Evolutionary conservation across 108 stramenopile genomes (phyloP), one percentile per base, ranked within the genome.

Genomic region (Nannochloropsis granulata): DNA sequence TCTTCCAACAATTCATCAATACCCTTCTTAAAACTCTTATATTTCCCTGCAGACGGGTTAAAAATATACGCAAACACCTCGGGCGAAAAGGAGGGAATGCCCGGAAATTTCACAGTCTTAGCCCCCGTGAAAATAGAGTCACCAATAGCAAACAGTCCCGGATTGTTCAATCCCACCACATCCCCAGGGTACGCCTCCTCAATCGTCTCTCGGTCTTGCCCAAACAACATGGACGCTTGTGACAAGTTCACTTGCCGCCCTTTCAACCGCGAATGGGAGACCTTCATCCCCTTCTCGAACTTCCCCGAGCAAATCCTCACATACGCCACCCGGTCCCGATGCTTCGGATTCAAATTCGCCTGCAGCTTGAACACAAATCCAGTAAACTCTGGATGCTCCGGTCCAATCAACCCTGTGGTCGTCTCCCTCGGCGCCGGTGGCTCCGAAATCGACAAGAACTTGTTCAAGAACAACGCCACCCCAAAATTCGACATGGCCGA

Each of bases 311-410:
- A 93, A 25, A 97, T 90, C 13, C 97, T 90, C 19, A 97, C 91
- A 88, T 95, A 97, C 16, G 97, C 96, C 82, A 97, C 84, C 42
- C 97, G 90, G 92, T 97, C 97, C 44, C 97, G 92, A 89, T 97
- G 97, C 78, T 95, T 94, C 11, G 97, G 97, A 86, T 97, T 96
- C 78, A 97, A 86, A 89, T 97, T 97, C 81, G 97, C 97, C 85
- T 97, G 97, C 34, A 95, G 95, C 90, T 97, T 97, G 91, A 97
- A 97, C 26, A 96, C 91, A 86, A 95, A 96, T 8, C 96, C 97
- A 80, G 97, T 93, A 83, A 97, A 97, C 82, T 97, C 96, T 56
- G 90, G 86, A 88, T 93, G 90, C 81, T 92, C 91, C 23, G 97
- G 95, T 14, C 88, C 23, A 25, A 97, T 90, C 78, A 45, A n/a